Percentiles rank a stretch among this genome's conserved stretches.
These are phyloP conservation scores for Ascoidea asiatica DNA, from an alignment of 805 yeast species.

Conservation along the genomic window DNA sequence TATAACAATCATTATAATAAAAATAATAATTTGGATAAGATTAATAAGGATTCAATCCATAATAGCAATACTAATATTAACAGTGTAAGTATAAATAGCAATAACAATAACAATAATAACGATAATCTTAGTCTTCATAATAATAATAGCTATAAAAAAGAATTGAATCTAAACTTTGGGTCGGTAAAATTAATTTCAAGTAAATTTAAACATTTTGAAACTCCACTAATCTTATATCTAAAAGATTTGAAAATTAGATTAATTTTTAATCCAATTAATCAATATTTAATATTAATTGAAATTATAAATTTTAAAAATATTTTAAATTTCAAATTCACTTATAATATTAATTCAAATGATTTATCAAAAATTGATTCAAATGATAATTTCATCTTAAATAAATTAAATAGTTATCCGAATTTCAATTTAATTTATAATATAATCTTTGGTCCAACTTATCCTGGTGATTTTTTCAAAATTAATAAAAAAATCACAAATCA, in stretches of 20 bases:
- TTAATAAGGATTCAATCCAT: too few relatives aligned
- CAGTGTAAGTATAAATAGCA: too few relatives aligned
- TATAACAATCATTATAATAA: too few relatives aligned
- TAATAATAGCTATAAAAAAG: too few relatives aligned
- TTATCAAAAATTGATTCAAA: too few relatives aligned
- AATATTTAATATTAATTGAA: conserved; percentile 5
- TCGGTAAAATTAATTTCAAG: conserved; percentile 6
- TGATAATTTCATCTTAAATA: too few relatives aligned
- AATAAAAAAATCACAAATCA: conserved; percentile 15
- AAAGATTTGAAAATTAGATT: conserved; percentile 6
- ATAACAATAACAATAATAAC: too few relatives aligned
- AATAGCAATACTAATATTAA: neutral
- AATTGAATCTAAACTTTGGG: too few relatives aligned
- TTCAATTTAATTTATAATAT: conserved; percentile 35
- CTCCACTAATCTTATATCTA: conserved; percentile 7
- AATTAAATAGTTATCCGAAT: conserved; percentile 1
- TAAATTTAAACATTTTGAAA: conserved; percentile 2
- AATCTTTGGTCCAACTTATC: conserved; percentile 46
- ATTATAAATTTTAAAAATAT: conserved; percentile 4
- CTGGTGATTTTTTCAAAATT: too few relatives aligned
- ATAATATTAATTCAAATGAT: neutral
- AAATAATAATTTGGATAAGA: too few relatives aligned
- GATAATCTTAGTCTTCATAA: too few relatives aligned
- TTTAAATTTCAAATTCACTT: conserved; percentile 1
- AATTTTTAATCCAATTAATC: conserved; percentile 7